A percentile compares a stretch with the other conserved stretches of the same genome.
phyloP scores from a whole-genome alignment of 1,139 yeast genomes.

The Suhomyces ambrosiae region DNA sequence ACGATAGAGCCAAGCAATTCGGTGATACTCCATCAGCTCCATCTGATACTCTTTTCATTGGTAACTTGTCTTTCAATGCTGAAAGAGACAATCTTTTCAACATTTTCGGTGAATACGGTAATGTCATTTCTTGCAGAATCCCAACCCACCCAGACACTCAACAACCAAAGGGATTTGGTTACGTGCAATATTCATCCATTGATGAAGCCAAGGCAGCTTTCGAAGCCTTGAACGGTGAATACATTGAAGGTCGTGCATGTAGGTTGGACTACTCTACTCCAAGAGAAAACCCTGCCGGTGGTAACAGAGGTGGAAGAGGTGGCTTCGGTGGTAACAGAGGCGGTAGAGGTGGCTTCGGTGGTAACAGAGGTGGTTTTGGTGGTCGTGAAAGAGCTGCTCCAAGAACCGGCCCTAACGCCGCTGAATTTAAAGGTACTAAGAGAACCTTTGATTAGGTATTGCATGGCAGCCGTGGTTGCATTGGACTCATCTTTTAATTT shows the following conservation, averaged over 20 bases:
- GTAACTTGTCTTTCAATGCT: conserved; percentile 91
- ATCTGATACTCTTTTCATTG: conserved; percentile 92
- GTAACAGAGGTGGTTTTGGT: conserved; percentile 47
- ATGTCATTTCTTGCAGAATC: conserved; percentile 82
- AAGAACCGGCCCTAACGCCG: conserved; percentile 57
- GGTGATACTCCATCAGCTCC: conserved; percentile 93
- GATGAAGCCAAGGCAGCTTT: conserved; percentile 93
- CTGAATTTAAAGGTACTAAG: conserved; percentile 73
- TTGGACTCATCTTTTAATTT: conserved; percentile 1
- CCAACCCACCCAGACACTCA: conserved; percentile 99
- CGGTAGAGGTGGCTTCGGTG: conserved; percentile 39
- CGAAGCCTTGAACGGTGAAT: conserved; percentile 85
- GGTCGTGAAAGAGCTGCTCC: conserved; percentile 57
- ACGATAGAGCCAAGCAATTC: conserved; percentile 80
- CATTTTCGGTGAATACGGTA: conserved; percentile 75
- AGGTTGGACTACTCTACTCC: conserved; percentile 96
- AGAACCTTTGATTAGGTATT: conserved; percentile 66
- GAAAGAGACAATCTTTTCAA: conserved; percentile 75
- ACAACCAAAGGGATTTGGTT: conserved; percentile 98
- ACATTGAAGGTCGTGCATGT: conserved; percentile 88
- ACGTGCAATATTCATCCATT: conserved; percentile 82
- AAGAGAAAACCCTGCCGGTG: conserved; percentile 48
- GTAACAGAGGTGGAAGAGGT: conserved; percentile 29
- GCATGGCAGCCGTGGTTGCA: conserved; percentile 1
- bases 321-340: conserved; percentile 28